Evolutionary conservation across 2,329 filamentous ascomycete genomes (phyloP).

Genomic region (Colletotrichum nymphaeae): DNA sequence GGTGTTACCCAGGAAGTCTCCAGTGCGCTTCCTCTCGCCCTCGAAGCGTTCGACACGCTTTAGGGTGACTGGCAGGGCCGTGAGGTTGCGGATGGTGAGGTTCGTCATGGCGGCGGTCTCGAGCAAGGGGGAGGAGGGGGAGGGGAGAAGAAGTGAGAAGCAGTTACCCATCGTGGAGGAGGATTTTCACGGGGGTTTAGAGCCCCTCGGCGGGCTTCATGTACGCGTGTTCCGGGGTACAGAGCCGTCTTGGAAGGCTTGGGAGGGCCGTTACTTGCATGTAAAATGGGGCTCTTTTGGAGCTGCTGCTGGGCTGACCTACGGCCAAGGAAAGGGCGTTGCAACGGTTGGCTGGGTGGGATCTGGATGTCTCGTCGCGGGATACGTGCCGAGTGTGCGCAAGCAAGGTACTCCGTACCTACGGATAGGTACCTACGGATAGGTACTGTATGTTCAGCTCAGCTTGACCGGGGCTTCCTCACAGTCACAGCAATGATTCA

Average conservation of each 20-base stretch:
- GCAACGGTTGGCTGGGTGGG: constrained; percentile 4
- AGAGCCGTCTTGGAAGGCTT: constrained; percentile 22
- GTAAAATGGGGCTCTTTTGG: constrained; percentile 25
- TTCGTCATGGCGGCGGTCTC: constrained; percentile 53
- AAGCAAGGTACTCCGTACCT: neutral
- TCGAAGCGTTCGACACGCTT: constrained; percentile 80
- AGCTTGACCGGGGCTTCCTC: neutral
- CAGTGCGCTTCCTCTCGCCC: constrained; percentile 54
- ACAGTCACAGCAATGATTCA: constrained; percentile 1
- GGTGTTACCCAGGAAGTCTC: constrained; percentile 58
- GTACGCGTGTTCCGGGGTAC: constrained; percentile 26
- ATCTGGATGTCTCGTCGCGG: constrained; percentile 19
- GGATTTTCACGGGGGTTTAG: constrained; percentile 31
- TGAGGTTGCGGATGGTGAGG: constrained; percentile 86
- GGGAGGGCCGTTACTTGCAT: constrained; percentile 29
- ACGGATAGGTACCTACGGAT: too few species aligned
- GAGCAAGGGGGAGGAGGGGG: constrained; percentile 20
- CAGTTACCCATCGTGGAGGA: constrained; percentile 28
- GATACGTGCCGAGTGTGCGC: neutral
- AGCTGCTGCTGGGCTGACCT: constrained; percentile 23
- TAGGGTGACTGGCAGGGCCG: constrained; percentile 77
- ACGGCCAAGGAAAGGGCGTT: constrained; percentile 11
- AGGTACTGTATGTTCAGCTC: constrained; percentile 15
- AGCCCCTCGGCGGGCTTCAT: constrained; percentile 25
- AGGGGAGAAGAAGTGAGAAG: constrained; percentile 27